Conservation (phyloP, 805 yeast species). For the Lipomyces spencermartinsiae region DNA sequence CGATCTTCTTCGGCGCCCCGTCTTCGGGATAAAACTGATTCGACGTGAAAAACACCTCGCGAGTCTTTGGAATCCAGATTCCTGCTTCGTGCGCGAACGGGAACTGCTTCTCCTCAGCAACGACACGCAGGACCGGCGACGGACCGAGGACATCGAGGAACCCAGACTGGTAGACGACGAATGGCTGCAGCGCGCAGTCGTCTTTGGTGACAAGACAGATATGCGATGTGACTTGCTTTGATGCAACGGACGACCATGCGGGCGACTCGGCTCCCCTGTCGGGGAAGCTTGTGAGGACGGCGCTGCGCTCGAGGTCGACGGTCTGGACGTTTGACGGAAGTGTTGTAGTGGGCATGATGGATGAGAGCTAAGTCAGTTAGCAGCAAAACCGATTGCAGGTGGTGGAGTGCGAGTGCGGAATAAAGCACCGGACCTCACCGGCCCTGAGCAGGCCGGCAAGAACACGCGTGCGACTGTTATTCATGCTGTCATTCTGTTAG, state of each 20-base stretch:
- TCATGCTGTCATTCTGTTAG: too few species aligned
- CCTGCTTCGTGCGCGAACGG: conserved; percentile 46
- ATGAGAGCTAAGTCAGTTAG: too few species aligned
- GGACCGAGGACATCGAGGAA: conserved; percentile 37
- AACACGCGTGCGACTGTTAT: too few species aligned
- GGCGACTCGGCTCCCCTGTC: conserved; percentile 13
- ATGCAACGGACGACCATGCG: conserved; percentile 9
- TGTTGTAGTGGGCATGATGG: not conserved
- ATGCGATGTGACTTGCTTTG: conserved; percentile 2
- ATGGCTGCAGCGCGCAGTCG: conserved; percentile 24
- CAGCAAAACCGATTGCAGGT: too few species aligned
- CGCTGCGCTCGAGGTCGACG: conserved; percentile 4
- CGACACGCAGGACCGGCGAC: conserved; percentile 32
- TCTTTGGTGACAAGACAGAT: conserved; percentile 13
- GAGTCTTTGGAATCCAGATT: conserved; percentile 39
- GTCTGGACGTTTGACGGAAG: conserved; percentile 9
- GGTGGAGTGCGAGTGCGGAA: too few species aligned
- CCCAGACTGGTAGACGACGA: conserved; percentile 36
- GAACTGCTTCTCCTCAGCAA: conserved; percentile 34
- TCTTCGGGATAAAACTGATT: conserved; percentile 36
- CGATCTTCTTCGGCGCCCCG: conserved; percentile 13
- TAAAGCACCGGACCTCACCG: too few species aligned
- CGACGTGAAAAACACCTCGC: conserved; percentile 44
- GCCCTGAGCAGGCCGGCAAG: too few species aligned
- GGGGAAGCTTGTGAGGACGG: conserved; percentile 19